phyloP scores from a whole-genome alignment of 2,329 filamentous ascomycete genomes.

The Aspergillus felis region DNA sequence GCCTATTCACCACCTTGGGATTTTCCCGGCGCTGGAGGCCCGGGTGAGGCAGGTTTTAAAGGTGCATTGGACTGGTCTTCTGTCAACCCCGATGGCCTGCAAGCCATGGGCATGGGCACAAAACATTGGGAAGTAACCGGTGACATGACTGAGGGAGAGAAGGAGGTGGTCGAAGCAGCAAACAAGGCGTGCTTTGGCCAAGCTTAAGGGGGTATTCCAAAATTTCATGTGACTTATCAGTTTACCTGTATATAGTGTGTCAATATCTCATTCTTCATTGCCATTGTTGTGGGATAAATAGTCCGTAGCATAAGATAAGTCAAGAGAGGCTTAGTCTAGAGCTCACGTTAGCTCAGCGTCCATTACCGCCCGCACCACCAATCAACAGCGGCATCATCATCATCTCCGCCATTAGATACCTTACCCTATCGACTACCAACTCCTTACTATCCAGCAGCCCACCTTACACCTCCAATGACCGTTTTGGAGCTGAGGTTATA shows the following conservation, averaged over 20 bases:
- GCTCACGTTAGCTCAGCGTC: not conserved
- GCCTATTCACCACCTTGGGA: slow-evolving; percentile 65
- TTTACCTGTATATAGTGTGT: not conserved
- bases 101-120: slow-evolving; percentile 53
- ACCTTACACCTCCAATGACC: slow-evolving; percentile 30
- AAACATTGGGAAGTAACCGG: slow-evolving; percentile 47
- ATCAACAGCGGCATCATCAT: slow-evolving; percentile 1
- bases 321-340: not conserved
- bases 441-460: slow-evolving; percentile 12
- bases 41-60: slow-evolving; percentile 39
- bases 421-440: not conserved
- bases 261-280: not conserved
- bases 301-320: not conserved
- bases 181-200: slow-evolving; percentile 52
- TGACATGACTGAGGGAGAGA: slow-evolving; percentile 49
- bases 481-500: slow-evolving; percentile 21
- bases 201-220: not conserved
- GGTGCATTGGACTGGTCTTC: slow-evolving; percentile 37
- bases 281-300: not conserved
- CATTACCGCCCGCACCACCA: slow-evolving; percentile 20
- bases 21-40: slow-evolving; percentile 57
- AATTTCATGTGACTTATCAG: not conserved
- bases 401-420: not conserved
- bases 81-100: slow-evolving; percentile 46
- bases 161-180: slow-evolving; percentile 47